A percentile compares a stretch with the other conserved stretches of the same genome.
Evolutionary conservation across 805 yeast species (phyloP).

Genomic region (Priceomyces haplophilus): DNA sequence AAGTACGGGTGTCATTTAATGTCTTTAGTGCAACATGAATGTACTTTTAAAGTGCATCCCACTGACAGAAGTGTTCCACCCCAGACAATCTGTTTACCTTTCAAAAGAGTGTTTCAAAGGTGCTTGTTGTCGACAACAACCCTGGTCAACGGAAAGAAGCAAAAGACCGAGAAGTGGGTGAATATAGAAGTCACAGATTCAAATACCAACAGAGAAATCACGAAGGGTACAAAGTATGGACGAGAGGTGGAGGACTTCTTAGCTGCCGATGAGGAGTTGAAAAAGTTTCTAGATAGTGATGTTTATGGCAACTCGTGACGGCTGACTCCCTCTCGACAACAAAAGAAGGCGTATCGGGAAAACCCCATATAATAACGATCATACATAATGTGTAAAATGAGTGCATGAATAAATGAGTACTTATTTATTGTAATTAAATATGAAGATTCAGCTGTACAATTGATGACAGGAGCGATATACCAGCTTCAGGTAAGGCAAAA

Average conservation of each 20-base stretch:
- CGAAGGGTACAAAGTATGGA: constrained; percentile 21
- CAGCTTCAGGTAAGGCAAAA: neutral
- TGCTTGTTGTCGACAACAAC: constrained; percentile 27
- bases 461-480: neutral
- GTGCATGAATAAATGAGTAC: neutral
- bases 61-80: constrained; percentile 22
- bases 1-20: constrained; percentile 33
- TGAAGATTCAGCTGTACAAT: neutral
- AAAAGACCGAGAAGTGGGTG: constrained; percentile 27
- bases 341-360: no score
- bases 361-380: no score
- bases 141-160: constrained; percentile 26
- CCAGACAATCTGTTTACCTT: constrained; percentile 42
- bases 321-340: no score
- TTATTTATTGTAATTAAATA: neutral
- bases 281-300: constrained; percentile 29
- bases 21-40: constrained; percentile 39
- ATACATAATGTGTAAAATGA: no score
- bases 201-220: constrained; percentile 27
- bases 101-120: constrained; percentile 40
- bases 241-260: constrained; percentile 32
- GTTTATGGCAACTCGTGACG: neutral
- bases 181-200: constrained; percentile 38
- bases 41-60: constrained; percentile 33
- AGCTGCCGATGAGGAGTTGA: constrained; percentile 37